Evolutionary conservation across 306 rosid species (phyloP).

Genomic region (Glycine tomentella): DNA sequence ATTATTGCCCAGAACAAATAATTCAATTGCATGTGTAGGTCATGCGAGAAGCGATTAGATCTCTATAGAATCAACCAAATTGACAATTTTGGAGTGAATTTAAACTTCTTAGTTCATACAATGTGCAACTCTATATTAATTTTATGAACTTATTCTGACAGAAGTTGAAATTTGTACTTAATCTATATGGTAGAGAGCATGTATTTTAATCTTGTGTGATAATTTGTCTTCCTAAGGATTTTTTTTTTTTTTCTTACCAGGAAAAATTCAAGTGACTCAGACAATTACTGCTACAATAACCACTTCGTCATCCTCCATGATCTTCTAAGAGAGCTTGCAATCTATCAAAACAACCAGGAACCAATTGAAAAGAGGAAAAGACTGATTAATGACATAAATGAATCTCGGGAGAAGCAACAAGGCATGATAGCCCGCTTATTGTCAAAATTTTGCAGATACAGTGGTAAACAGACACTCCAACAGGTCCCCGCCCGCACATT

Average conservation of each 20-base stretch:
- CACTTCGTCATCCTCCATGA: constrained; percentile 59
- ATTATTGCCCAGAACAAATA: background rate
- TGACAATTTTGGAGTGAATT: background rate
- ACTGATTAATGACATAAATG: constrained; percentile 48
- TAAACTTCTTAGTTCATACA: background rate
- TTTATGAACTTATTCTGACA: background rate
- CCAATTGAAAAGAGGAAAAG: constrained; percentile 52
- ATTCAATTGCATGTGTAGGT: background rate
- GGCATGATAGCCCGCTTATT: constrained; percentile 33
- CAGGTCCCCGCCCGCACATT: constrained; percentile 46
- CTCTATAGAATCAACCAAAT: background rate
- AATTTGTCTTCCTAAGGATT: background rate
- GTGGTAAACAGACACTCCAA: constrained; percentile 28
- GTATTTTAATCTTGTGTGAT: background rate
- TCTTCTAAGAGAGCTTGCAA: constrained; percentile 71
- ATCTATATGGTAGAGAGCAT: background rate
- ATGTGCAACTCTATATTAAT: background rate
- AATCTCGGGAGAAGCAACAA: constrained; percentile 34
- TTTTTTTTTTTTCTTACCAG: constrained; percentile 46
- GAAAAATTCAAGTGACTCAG: constrained; percentile 48
- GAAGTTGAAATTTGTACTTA: background rate
- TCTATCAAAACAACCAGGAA: constrained; percentile 42
- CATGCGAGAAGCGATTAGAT: background rate
- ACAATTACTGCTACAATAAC: constrained; percentile 54
- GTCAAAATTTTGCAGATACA: constrained; percentile 50